These are phyloP conservation scores for Beauveria pseudobassiana DNA, from an alignment of 2,329 filamentous ascomycete species.

Conservation along the genomic window DNA sequence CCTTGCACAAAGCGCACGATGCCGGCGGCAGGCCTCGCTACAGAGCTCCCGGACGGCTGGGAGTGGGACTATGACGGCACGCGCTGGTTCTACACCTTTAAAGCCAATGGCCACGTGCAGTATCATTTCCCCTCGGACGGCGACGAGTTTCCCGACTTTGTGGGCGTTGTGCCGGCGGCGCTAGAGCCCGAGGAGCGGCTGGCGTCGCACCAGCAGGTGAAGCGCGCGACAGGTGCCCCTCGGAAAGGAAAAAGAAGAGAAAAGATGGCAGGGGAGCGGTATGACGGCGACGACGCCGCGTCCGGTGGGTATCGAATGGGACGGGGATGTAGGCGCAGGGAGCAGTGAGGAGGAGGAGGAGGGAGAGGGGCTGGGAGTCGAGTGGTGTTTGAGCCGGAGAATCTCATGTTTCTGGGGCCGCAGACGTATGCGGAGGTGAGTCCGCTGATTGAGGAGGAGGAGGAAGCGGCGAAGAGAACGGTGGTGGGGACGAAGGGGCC, in stretches of 20 bases:
- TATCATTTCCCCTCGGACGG: slow-evolving; percentile 50
- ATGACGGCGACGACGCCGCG: slow-evolving; percentile 26
- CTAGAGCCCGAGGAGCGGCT: slow-evolving; percentile 46
- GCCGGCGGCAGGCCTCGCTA: not conserved
- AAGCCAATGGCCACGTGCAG: slow-evolving; percentile 44
- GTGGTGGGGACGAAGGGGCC: slow-evolving; percentile 16
- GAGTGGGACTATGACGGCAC: slow-evolving; percentile 50
- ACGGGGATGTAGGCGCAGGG: slow-evolving; percentile 25
- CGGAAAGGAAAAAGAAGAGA: slow-evolving; percentile 2
- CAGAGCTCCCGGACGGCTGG: slow-evolving; percentile 44
- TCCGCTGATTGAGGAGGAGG: slow-evolving; percentile 34
- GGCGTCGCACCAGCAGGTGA: slow-evolving; percentile 43
- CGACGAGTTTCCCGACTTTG: slow-evolving; percentile 50
- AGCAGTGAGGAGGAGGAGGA: slow-evolving; percentile 24
- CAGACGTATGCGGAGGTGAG: slow-evolving; percentile 39
- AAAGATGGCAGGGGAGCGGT: slow-evolving; percentile 13
- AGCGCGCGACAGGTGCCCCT: slow-evolving; percentile 22
- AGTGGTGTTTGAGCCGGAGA: slow-evolving; percentile 43
- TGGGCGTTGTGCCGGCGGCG: slow-evolving; percentile 31
- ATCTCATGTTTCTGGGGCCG: slow-evolving; percentile 45
- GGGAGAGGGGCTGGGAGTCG: slow-evolving; percentile 23
- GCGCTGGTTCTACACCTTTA: slow-evolving; percentile 52
- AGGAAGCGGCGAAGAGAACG: slow-evolving; percentile 22
- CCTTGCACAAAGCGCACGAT: not conserved
- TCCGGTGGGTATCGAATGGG: slow-evolving; percentile 20